Evolutionary conservation across 208 protist genomes (phyloP).

Genomic region (Strigomonas culicis): DNA sequence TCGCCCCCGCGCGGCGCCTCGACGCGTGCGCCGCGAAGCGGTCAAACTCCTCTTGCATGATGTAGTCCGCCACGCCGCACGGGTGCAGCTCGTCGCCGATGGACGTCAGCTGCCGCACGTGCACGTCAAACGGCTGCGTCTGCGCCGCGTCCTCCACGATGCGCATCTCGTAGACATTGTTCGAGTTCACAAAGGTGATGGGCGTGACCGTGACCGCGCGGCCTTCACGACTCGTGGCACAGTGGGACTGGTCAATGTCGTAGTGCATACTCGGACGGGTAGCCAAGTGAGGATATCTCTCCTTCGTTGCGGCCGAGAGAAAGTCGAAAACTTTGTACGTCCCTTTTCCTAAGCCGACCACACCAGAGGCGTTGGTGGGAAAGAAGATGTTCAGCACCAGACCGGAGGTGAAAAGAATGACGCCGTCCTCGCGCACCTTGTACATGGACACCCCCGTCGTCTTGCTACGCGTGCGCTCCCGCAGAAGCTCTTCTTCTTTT

Average conservation of each 20-base stretch:
- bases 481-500: conserved; percentile 82
- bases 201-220: conserved; percentile 18
- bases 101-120: conserved; percentile 53
- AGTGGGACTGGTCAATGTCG: conserved; percentile 21
- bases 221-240: neutral
- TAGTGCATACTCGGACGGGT: conserved; percentile 59
- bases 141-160: conserved; percentile 30
- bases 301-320: too few relatives aligned
- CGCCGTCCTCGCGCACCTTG: conserved; percentile 43
- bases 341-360: too few relatives aligned
- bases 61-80: conserved; percentile 85
- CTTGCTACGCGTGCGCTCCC: conserved; percentile 59
- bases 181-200: conserved; percentile 64
- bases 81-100: conserved; percentile 62
- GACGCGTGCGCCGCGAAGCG: conserved; percentile 86
- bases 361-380: too few relatives aligned
- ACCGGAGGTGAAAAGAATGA: conserved; percentile 63
- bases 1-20: too few relatives aligned
- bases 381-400: conserved; percentile 66
- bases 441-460: conserved; percentile 65
- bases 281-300: conserved; percentile 4
- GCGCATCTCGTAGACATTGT: conserved; percentile 67
- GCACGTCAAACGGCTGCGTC: conserved; percentile 25
- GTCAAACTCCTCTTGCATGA: conserved; percentile 91
- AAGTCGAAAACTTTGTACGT: too few relatives aligned